Evolutionary conservation across 108 stramenopile genomes (phyloP).

Genomic region (Cylindrotheca closterium): DNA sequence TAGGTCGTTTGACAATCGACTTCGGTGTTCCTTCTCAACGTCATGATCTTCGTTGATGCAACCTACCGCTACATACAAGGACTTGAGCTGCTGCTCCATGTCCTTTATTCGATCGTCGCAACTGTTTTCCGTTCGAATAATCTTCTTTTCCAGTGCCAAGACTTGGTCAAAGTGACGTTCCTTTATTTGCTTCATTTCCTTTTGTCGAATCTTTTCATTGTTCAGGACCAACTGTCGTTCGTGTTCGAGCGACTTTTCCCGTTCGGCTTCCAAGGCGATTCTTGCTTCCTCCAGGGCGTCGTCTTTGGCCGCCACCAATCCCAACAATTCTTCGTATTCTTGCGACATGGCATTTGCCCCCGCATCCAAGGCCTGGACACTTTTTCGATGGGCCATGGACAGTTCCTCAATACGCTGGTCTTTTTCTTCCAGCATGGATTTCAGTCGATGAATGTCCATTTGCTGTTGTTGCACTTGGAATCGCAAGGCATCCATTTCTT

Average conservation of each 20-base stretch:
- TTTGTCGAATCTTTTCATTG: constrained; percentile 40
- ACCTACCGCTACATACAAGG: constrained; percentile 64
- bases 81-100: constrained; percentile 68
- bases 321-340: constrained; percentile 18
- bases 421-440: constrained; percentile 10
- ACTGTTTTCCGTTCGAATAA: constrained; percentile 47
- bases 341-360: constrained; percentile 9
- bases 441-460: constrained; percentile 36
- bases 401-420: constrained; percentile 14
- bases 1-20: constrained; percentile 22
- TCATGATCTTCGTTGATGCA: constrained; percentile 51
- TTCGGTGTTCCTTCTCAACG: constrained; percentile 17
- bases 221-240: constrained; percentile 12
- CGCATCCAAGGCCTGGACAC: background rate
- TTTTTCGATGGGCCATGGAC: background rate
- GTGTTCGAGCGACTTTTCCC: constrained; percentile 8
- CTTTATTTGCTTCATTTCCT: constrained; percentile 16
- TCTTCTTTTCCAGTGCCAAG: constrained; percentile 54
- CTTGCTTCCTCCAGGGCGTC: constrained; percentile 13
- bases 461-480: constrained; percentile 53
- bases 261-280: constrained; percentile 16
- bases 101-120: constrained; percentile 61
- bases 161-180: constrained; percentile 33
- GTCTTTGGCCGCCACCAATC: constrained; percentile 23
- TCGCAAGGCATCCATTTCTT: constrained; percentile 71